Evolutionary conservation across 352 stramenopile species (phyloP), one percentile per base, ranked within the genome.

Genomic region (Phytophthora sp.): DNA sequence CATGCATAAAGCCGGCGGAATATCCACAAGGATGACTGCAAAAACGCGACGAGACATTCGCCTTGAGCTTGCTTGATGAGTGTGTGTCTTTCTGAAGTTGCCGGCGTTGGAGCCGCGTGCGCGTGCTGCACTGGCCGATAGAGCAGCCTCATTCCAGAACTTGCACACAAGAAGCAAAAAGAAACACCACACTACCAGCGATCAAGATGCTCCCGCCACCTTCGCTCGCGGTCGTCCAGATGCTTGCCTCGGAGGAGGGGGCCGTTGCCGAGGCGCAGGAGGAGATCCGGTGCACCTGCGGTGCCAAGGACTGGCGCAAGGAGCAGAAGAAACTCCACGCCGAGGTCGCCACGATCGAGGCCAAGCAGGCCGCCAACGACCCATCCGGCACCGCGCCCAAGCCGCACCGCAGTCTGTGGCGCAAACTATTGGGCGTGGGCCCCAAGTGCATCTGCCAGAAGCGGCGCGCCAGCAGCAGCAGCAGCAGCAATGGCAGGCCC

Each of bases 401-500:
- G 31, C 68, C 63, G 23, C 82, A 85, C 66, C 79, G 76, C 52
- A 85, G 76, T 53, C 65, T 85, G 24, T 88, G 79, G 79, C 76
- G 79, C 57, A 85, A 85, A 56, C 49, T 88, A 20, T 49, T 88
- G 23, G 76, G 79, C 26, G 79, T 80, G 30, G 79, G 79, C 4
- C 79, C 79, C 53, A 88, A 88, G 72, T 88, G 79, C 64, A 63
- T 82, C 21, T 88, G 79, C 38, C 44, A 56, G 7, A 71, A 77
- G 57, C 36, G 49, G 18, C 15, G 11, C 30, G 9, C 38, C 15
- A 45, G 1, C 13, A 46, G 8, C 24, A 13, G n/a, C 18, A 45
- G 4, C 13, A 46, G 16, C 18, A 55, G 52, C 52, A 45, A 15
- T 35, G 26, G 21, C 50, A 63, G 42, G 23, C 39, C 59, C 2